Evolutionary conservation across 1,284 basidiomycete genomes (phyloP).

Genomic region (Ceratobasidium papillatum): DNA sequence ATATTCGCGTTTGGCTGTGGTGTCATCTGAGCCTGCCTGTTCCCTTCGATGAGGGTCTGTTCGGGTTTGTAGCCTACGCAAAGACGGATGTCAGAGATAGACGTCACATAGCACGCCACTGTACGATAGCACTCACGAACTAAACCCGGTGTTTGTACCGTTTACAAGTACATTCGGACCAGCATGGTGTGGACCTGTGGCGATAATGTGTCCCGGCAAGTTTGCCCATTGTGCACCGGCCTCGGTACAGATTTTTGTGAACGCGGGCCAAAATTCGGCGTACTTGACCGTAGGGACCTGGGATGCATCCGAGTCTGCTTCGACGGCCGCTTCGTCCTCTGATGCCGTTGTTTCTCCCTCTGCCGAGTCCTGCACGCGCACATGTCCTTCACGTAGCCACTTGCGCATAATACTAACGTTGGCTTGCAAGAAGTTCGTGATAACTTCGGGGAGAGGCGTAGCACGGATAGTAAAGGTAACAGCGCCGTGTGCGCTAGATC

Average conservation of each 20-base stretch:
- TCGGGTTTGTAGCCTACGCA: conserved; percentile 40
- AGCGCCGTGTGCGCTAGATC: conserved; percentile 72
- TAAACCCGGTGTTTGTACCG: conserved; percentile 48
- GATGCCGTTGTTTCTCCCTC: conserved; percentile 55
- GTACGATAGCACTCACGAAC: conserved; percentile 50
- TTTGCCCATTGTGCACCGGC: conserved; percentile 85
- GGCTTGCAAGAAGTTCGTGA: conserved; percentile 79
- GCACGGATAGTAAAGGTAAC: conserved; percentile 88
- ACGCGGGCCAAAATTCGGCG: conserved; percentile 82
- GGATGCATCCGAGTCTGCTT: conserved; percentile 56
- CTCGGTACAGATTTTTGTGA: conserved; percentile 71
- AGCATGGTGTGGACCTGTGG: conserved; percentile 88
- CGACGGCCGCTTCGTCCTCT: conserved; percentile 51
- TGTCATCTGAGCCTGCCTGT: conserved; percentile 50
- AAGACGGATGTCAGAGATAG: not conserved
- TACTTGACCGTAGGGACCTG: conserved; percentile 71
- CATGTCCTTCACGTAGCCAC: conserved; percentile 58
- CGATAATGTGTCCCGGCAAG: conserved; percentile 80
- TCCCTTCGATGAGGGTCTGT: conserved; percentile 32
- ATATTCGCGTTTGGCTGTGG: conserved; percentile 49
- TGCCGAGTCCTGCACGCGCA: conserved; percentile 49
- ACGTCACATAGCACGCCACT: not conserved
- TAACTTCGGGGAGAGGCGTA: conserved; percentile 72
- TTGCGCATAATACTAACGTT: conserved; percentile 68
- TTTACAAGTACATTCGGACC: conserved; percentile 92